Evolutionary conservation across 2,329 filamentous ascomycete species (phyloP).

Genomic region (Colletotrichum zoysiae): DNA sequence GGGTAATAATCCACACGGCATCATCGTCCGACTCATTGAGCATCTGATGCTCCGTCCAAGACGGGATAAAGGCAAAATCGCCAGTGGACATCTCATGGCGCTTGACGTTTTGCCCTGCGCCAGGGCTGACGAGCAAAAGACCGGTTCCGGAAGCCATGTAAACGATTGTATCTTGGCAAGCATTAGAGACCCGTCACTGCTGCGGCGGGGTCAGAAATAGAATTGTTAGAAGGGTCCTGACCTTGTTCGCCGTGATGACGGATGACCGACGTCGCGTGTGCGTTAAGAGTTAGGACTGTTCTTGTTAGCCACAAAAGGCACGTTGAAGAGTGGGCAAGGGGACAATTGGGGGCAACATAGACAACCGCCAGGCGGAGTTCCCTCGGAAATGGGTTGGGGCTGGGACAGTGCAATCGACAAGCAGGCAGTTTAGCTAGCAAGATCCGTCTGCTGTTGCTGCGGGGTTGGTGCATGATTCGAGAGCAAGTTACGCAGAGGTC

Average conservation of each 20-base stretch:
- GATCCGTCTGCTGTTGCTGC: neutral
- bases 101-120: slow-evolving; percentile 63
- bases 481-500: slow-evolving; percentile 11
- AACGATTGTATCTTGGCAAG: slow-evolving; percentile 72
- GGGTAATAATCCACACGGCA: slow-evolving; percentile 74
- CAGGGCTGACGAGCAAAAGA: slow-evolving; percentile 68
- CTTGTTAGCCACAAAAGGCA: slow-evolving; percentile 44
- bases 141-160: slow-evolving; percentile 74
- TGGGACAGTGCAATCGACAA: neutral
- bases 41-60: slow-evolving; percentile 78
- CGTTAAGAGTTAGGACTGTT: slow-evolving; percentile 72
- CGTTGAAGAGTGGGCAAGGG: neutral
- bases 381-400: neutral
- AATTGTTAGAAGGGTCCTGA: slow-evolving; percentile 48
- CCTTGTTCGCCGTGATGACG: slow-evolving; percentile 79
- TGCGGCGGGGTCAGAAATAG: neutral
- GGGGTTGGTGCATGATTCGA: slow-evolving; percentile 3
- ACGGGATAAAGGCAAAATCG: slow-evolving; percentile 78
- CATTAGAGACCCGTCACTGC: slow-evolving; percentile 27
- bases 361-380: no score
- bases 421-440: neutral
- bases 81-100: slow-evolving; percentile 70
- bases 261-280: slow-evolving; percentile 71
- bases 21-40: slow-evolving; percentile 73
- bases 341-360: neutral